Percentiles rank a stretch among this genome's conserved stretches.
phyloP scores from a whole-genome alignment of 768 basidiomycete genomes.

The Trametopsis cervina region DNA sequence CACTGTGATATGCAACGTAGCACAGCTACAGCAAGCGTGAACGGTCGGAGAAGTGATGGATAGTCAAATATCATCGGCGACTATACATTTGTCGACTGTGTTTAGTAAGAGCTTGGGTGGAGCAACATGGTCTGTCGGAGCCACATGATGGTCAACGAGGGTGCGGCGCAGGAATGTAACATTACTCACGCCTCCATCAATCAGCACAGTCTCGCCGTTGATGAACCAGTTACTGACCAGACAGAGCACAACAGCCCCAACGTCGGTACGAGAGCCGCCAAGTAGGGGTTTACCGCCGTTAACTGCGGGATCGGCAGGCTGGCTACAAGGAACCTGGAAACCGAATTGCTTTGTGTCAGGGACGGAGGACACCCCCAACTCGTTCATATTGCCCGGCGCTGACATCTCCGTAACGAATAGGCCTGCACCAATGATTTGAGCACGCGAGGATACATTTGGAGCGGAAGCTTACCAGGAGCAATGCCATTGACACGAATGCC shows the following conservation, averaged over 20 bases:
- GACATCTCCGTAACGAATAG: constrained; percentile 28
- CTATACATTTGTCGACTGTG: too few relatives aligned
- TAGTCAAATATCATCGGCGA: too few relatives aligned
- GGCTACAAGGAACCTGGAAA: constrained; percentile 32
- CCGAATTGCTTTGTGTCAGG: constrained; percentile 10
- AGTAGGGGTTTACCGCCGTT: constrained; percentile 13
- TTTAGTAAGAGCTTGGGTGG: constrained; percentile 8
- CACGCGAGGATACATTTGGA: background rate
- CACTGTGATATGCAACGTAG: too few relatives aligned
- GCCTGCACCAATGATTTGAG: constrained; percentile 12
- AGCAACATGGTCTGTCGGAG: constrained; percentile 5
- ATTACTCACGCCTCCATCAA: constrained; percentile 43
- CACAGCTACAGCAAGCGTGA: too few relatives aligned
- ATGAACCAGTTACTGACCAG: constrained; percentile 42
- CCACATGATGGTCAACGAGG: background rate
- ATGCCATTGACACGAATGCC: constrained; percentile 44
- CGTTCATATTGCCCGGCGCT: constrained; percentile 21
- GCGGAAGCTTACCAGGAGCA: constrained; percentile 28
- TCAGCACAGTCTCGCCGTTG: constrained; percentile 40
- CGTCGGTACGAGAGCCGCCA: constrained; percentile 34
- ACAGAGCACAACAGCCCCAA: constrained; percentile 37
- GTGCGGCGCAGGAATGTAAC: background rate
- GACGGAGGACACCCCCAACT: constrained; percentile 19
- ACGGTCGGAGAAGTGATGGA: too few relatives aligned
- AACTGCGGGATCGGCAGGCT: constrained; percentile 9